Conservation (phyloP, 129 eudicot species). For the Heracleum sosnowskyi region DNA sequence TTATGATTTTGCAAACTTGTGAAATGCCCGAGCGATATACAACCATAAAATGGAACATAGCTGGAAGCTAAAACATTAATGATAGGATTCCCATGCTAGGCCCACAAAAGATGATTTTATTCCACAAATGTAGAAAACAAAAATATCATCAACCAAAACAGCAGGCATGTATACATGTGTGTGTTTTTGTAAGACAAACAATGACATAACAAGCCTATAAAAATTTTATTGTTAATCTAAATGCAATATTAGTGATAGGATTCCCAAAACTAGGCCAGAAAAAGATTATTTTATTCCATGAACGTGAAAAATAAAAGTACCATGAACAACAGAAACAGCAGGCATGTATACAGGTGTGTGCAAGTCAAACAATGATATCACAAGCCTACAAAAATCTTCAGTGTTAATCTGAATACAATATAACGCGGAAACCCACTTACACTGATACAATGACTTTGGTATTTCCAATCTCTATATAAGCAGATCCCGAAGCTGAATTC, state of each 20-base stretch:
- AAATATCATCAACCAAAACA: neutral
- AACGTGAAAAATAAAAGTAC: neutral
- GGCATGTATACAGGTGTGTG: neutral
- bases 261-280: neutral
- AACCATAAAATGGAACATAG: neutral
- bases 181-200: neutral
- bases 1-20: neutral
- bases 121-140: neutral
- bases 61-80: neutral
- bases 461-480: slow-evolving; percentile 90
- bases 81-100: neutral
- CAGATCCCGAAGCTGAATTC: slow-evolving; percentile 93
- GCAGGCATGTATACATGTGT: neutral
- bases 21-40: neutral
- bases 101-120: neutral
- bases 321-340: neutral
- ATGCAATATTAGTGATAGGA: neutral
- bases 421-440: slow-evolving; percentile 36
- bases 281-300: neutral
- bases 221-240: neutral
- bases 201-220: neutral
- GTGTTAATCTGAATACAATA: neutral
- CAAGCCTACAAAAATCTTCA: neutral
- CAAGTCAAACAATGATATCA: neutral
- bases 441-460: slow-evolving; percentile 95